Conservation (phyloP, 805 yeast genomes). For the Sugiyamaella boreocaroliniensis region DNA sequence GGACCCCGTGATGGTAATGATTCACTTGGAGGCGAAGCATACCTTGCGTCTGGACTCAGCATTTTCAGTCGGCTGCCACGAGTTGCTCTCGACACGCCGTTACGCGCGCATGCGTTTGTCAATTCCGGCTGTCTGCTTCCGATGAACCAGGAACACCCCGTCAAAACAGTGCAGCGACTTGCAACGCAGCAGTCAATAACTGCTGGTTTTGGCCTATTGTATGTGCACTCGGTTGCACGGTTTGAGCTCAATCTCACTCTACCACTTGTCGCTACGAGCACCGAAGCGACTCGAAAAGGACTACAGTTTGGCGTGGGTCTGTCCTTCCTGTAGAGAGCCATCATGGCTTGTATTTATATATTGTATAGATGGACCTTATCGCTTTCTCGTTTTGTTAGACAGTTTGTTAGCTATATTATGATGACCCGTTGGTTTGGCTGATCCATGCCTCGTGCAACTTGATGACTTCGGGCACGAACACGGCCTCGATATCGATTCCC, state of each 20-base stretch:
- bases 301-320: constrained; percentile 61
- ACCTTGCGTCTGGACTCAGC: constrained; percentile 50
- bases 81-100: constrained; percentile 39
- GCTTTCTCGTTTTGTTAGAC: background rate
- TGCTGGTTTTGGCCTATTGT: constrained; percentile 54
- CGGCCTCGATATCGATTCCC: constrained; percentile 62
- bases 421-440: constrained; percentile 9
- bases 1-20: constrained; percentile 54
- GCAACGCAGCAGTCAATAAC: constrained; percentile 42
- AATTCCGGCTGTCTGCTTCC: constrained; percentile 55
- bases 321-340: constrained; percentile 40
- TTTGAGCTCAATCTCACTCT: constrained; percentile 60
- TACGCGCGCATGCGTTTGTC: constrained; percentile 56
- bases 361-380: background rate
- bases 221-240: constrained; percentile 58
- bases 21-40: constrained; percentile 62
- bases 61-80: constrained; percentile 57
- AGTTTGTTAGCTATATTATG: background rate
- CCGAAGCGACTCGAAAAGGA: constrained; percentile 54
- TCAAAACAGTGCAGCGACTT: constrained; percentile 20
- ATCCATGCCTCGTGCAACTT: constrained; percentile 61
- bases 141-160: constrained; percentile 15
- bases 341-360: background rate
- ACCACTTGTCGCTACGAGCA: constrained; percentile 48
- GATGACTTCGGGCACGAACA: constrained; percentile 74